Evolutionary conservation across 352 stramenopile species (phyloP).

Genomic region (Paralagenidium karlingii): DNA sequence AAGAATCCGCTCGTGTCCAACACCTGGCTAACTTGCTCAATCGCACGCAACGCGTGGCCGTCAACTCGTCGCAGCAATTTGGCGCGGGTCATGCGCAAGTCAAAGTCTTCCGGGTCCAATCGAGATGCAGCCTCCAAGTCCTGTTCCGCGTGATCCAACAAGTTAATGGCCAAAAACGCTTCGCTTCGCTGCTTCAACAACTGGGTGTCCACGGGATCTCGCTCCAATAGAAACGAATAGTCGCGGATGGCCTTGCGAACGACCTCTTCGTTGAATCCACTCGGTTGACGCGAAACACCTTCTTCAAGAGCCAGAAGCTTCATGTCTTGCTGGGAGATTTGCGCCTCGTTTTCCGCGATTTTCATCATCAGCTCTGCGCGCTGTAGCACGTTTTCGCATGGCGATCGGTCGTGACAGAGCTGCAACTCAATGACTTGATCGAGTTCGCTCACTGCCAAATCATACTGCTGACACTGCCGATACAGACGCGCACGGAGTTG

Average conservation of each 20-base stretch:
- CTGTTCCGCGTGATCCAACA: conserved; percentile 29
- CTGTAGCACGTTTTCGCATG: conserved; percentile 45
- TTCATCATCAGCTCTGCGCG: conserved; percentile 34
- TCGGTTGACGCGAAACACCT: conserved; percentile 7
- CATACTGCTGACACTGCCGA: conserved; percentile 25
- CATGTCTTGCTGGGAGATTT: conserved; percentile 23
- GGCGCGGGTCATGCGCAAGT: conserved; percentile 39
- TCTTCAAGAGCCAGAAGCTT: conserved; percentile 31
- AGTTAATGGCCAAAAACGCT: conserved; percentile 23
- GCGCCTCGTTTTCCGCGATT: conserved; percentile 38
- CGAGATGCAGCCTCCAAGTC: conserved; percentile 34
- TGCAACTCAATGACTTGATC: conserved; percentile 54
- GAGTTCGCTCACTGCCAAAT: conserved; percentile 35
- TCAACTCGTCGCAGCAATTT: too few relatives aligned
- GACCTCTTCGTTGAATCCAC: conserved; percentile 4
- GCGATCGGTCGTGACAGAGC: conserved; percentile 5
- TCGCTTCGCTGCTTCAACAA: conserved; percentile 33
- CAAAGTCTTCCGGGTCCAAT: conserved; percentile 39
- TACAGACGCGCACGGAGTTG: conserved; percentile 44
- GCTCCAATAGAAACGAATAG: conserved; percentile 31
- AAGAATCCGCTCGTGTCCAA: conserved; percentile 55
- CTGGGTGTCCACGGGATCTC: conserved; percentile 28
- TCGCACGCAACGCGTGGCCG: conserved; percentile 35
- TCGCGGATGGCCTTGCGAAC: conserved; percentile 47
- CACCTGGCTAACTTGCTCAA: conserved; percentile 40